phyloP scores from a whole-genome alignment of 2,329 filamentous ascomycete genomes.

The Sarocladiaceae sp. region DNA sequence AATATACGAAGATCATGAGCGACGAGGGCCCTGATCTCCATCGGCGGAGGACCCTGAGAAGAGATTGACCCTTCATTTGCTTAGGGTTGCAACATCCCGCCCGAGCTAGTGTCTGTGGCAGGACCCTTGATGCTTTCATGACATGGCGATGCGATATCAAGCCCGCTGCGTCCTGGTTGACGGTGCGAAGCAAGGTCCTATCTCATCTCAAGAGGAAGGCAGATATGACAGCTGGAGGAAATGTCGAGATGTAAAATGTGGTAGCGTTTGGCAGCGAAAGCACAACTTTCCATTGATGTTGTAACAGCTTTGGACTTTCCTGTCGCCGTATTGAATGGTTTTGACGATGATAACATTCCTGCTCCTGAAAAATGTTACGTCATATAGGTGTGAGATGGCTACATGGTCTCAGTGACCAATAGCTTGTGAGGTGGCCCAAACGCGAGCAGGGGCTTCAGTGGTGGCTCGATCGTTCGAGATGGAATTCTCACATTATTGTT shows the following conservation, averaged over 20 bases:
- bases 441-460: not conserved
- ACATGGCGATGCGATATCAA: not conserved
- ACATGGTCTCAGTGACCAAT: constrained; percentile 1
- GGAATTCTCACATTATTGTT: not conserved
- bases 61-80: not conserved
- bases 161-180: no score
- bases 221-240: not conserved
- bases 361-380: constrained; percentile 2
- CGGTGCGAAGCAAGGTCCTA: no score
- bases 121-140: not conserved
- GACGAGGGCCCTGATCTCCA: constrained; percentile 3
- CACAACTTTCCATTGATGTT: not conserved
- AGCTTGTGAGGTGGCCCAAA: not conserved
- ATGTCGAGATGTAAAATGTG: not conserved
- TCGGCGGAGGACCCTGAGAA: constrained; percentile 4
- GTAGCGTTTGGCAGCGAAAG: not conserved
- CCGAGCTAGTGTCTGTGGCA: not conserved
- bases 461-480: not conserved
- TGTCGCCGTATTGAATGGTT: not conserved
- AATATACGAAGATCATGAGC: not conserved
- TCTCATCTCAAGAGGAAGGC: no score
- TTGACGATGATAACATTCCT: not conserved
- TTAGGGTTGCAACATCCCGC: not conserved
- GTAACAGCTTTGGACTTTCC: not conserved
- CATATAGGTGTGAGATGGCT: not conserved